Conservation (phyloP, 352 stramenopile species). For the Pythium periplocum region DNA sequence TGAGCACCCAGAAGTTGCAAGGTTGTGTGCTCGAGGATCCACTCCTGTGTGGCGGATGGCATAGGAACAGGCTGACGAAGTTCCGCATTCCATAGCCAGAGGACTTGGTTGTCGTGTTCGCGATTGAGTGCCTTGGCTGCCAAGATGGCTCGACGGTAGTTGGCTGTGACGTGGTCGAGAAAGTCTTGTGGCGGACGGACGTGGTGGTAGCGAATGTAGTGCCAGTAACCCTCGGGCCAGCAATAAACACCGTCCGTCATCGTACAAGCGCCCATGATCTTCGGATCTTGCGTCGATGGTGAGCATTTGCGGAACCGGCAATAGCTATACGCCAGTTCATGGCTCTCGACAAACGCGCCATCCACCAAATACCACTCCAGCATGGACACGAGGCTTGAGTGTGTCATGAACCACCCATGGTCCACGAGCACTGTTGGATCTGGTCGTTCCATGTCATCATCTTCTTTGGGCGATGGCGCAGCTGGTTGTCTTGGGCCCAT, state of each 20-base stretch:
- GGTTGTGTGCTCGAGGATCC: conserved; percentile 61
- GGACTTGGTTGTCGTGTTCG: conserved; percentile 17
- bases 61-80: conserved; percentile 29
- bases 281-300: conserved; percentile 27
- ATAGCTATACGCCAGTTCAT: conserved; percentile 79
- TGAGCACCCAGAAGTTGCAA: conserved; percentile 10
- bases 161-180: conserved; percentile 42
- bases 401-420: conserved; percentile 33
- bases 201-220: conserved; percentile 63
- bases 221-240: conserved; percentile 75
- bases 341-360: conserved; percentile 59
- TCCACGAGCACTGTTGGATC: conserved; percentile 52
- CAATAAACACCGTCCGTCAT: conserved; percentile 72
- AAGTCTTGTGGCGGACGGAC: conserved; percentile 59
- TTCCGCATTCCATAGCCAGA: conserved; percentile 52
- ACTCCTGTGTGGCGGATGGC: conserved; percentile 58
- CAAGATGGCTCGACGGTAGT: conserved; percentile 25
- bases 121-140: conserved; percentile 20
- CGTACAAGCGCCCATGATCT: conserved; percentile 64
- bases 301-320: conserved; percentile 60
- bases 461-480: not conserved
- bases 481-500: no score
- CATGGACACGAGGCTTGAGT: conserved; percentile 17
- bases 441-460: conserved; percentile 22
- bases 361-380: conserved; percentile 60